These are phyloP conservation scores for Cryptococcus depauperatus DNA, from an alignment of 1,284 basidiomycete genomes.

Conservation along the genomic window DNA sequence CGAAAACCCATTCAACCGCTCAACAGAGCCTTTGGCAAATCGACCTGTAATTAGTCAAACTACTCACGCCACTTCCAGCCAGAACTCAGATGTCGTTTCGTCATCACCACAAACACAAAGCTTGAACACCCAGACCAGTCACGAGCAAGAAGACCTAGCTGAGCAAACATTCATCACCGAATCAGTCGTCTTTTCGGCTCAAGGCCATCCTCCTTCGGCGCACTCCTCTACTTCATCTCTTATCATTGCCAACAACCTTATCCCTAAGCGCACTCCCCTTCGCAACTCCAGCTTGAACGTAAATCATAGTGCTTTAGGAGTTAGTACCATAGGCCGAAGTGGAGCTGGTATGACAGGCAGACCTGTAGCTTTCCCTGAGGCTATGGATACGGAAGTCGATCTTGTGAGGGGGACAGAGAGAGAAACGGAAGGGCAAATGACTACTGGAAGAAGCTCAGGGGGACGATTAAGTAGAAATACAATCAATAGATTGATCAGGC, in stretches of 20 bases:
- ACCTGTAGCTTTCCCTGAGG: slow-evolving; percentile 10
- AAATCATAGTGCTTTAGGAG: too few relatives aligned
- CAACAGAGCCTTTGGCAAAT: too few relatives aligned
- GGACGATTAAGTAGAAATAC: slow-evolving; percentile 9
- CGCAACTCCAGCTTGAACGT: too few relatives aligned
- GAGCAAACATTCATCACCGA: slow-evolving; percentile 14
- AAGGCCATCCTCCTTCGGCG: not conserved
- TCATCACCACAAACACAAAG: too few relatives aligned
- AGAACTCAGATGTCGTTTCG: too few relatives aligned
- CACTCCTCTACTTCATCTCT: slow-evolving; percentile 3
- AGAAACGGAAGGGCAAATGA: not conserved
- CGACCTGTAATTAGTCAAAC: too few relatives aligned
- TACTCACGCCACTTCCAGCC: too few relatives aligned
- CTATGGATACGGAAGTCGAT: not conserved
- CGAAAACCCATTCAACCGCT: not conserved
- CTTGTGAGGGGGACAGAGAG: not conserved
- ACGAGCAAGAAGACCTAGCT: not conserved
- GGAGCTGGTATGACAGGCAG: slow-evolving; percentile 13
- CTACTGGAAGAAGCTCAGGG: not conserved
- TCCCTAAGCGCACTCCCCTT: not conserved
- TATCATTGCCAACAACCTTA: not conserved
- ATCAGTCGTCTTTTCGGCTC: slow-evolving; percentile 17
- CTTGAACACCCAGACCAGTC: slow-evolving; percentile 7
- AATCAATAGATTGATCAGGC: slow-evolving; percentile 5
- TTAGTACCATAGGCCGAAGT: slow-evolving; percentile 3